Base-by-base conservation (phyloP, 352 stramenopile genomes). In the Globisporangium cystogenes region DNA sequence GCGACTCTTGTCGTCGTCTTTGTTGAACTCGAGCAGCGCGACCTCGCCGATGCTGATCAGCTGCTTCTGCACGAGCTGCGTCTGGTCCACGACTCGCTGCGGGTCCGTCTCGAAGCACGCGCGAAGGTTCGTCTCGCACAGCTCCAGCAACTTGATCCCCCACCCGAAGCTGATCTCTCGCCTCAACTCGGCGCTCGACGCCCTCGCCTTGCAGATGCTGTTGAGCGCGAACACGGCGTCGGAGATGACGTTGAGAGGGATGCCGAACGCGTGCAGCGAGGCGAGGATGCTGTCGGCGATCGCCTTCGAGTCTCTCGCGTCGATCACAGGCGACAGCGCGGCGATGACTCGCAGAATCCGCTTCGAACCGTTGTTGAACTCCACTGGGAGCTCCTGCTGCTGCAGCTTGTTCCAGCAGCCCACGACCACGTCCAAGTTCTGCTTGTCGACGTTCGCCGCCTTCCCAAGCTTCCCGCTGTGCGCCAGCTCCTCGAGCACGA, bases 311-410 rank as follows among this genome's bases (percentile, higher is more conserved):
- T 94, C 81, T 40, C 76, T 67, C 3, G 79, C 70, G 54, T 89
- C 68, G 40, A 94, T 87, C 7, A 90, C 64, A 0, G 82, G 74
- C 12, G 84, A 77, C 39, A 95, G 61, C 1, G 80, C 76, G 5
- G 82, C 78, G 40, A 95, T 82, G 14, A 95, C 85, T 3, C 85
- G 85, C 15, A 95, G 57, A 64, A 93, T 91, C 1, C 81, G 80
- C 53, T 91, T 90, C 10, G 81, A 84, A 6, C 82, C 77, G 24
- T 95, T 81, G 37, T 81, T 82, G 39, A 90, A 93, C 20, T 68
- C 72, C 1, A 72, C 53, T 0, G 80, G 77, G 18, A 93, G 57
- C 33, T 72, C 69, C 33, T 91, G 70, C 21, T 83, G 68, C 49
- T 90, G 80, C 14, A 91, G 61, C 48, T 82, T 86, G 50, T 83